Conservation (phyloP, 129 eudicot genomes). For the Arctium minus region DNA sequence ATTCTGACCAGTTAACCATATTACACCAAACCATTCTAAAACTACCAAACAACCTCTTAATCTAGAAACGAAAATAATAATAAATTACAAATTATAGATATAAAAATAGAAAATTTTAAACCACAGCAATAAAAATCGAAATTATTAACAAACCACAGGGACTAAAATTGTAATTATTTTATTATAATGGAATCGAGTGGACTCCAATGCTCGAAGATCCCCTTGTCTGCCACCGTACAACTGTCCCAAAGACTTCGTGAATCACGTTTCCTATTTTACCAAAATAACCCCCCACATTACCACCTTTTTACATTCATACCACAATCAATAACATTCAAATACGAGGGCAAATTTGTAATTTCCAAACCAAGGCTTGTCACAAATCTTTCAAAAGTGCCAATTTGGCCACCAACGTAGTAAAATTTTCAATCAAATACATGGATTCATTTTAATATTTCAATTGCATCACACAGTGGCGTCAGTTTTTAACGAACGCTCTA, state of each 20-base stretch:
- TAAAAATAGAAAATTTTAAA: too few species aligned
- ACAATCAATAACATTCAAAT: neutral
- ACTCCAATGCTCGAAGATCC: conserved; percentile 22
- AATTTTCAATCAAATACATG: neutral
- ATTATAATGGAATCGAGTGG: conserved; percentile 1
- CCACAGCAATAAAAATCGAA: too few species aligned
- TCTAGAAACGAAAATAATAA: too few species aligned
- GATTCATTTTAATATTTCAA: neutral
- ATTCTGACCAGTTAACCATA: too few species aligned
- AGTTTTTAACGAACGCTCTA: neutral
- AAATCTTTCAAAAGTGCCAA: neutral
- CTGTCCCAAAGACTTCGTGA: conserved; percentile 18
- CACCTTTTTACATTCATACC: neutral
- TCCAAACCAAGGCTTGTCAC: neutral
- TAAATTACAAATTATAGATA: too few species aligned
- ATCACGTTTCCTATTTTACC: neutral
- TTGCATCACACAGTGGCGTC: neutral
- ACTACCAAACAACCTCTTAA: too few species aligned
- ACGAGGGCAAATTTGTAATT: conserved; percentile 7
- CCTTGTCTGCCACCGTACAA: conserved; percentile 24
- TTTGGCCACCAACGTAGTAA: neutral
- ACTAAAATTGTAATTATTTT: too few species aligned
- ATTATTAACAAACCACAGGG: too few species aligned
- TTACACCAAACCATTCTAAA: too few species aligned
- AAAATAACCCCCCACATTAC: conserved; percentile 18